Percentiles rank a stretch among this genome's conserved stretches.
phyloP scores from a whole-genome alignment of 148 eudicot genomes.

The Chenopodium suecicum region DNA sequence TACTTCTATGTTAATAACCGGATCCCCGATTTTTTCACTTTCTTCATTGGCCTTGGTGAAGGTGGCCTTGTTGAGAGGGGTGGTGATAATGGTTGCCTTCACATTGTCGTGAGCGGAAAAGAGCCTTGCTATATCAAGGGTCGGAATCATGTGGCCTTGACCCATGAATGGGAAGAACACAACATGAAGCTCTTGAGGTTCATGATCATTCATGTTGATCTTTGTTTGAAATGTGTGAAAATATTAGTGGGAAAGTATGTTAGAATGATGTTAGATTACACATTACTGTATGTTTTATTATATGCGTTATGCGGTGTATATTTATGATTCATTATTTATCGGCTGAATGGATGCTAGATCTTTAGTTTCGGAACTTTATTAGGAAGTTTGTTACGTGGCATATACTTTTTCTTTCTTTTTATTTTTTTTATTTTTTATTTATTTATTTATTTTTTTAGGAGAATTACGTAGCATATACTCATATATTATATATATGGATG shows the following conservation, averaged over 20 bases:
- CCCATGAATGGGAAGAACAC: slow-evolving; percentile 49
- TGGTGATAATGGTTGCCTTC: slow-evolving; percentile 51
- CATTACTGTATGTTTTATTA: no score
- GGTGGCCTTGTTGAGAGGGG: slow-evolving; percentile 38
- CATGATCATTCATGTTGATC: background rate
- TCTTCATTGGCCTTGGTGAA: slow-evolving; percentile 32
- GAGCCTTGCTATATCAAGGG: slow-evolving; percentile 47
- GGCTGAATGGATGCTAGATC: background rate
- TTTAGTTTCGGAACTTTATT: background rate
- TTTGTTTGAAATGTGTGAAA: no score
- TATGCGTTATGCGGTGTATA: no score
- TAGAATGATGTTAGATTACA: no score
- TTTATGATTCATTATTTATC: no score
- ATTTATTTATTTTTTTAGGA: no score
- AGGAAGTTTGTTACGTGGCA: background rate
- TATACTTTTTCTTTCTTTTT: no score
- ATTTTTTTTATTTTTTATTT: no score
- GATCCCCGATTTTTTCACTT: background rate
- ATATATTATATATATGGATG: no score
- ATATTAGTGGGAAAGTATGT: no score
- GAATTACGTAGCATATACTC: no score
- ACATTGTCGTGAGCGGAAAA: slow-evolving; percentile 41
- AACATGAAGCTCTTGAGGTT: slow-evolving; percentile 32
- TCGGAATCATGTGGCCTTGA: slow-evolving; percentile 65
- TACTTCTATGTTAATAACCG: slow-evolving; percentile 12